Base-by-base conservation (phyloP, 2,329 filamentous ascomycete genomes). In the Xylaria hypoxylon region DNA sequence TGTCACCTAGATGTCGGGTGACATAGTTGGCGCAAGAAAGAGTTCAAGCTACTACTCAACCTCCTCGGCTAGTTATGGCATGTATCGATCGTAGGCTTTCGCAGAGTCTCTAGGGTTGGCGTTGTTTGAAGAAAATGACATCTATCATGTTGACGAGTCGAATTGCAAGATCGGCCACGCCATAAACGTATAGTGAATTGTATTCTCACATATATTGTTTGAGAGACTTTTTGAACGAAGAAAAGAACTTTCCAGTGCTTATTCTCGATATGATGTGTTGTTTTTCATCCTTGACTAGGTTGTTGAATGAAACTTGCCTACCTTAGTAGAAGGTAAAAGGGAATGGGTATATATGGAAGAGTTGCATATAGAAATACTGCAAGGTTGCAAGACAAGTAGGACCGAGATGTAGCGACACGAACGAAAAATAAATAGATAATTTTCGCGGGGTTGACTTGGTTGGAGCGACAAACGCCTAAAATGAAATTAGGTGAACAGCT, bases 311-410 rank as follows among this genome's bases (percentile, higher is more conserved):
- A 52, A 19, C 19, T 26, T 22, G 35, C 40, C 13, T 15, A 44
- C 38, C 38, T 40, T 15, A 45, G 57, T 15, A 45, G 57, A 58
- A 57, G 38, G 26, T 44, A 31, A 47, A 67, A 60, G 48, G 33
- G 64, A 67, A 64, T 48, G 65, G 65, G 65, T 67, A 67, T 67
- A 67, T 64, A 42, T 50, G 57, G 59, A 50, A 57, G 15, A 53
- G 52, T 33, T 55, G 22, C 59, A 44, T 35, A 50, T 6, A 28
- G 45, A 58, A 35, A 64, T 38, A 40, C 31, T 40, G 35, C 26
- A 62, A 50, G 4, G 15, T 35, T 24, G 33, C 35, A n/a, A 53
- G 28, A 62, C 11, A 22, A 19, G 17, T 15, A 11, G 53, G 58
- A 31, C 15, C 50, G 47, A 50, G 11, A 53, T 5, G 13, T 55